phyloP scores from a whole-genome alignment of 2,329 filamentous ascomycete genomes.

The Coleophoma eucalyptorum region DNA sequence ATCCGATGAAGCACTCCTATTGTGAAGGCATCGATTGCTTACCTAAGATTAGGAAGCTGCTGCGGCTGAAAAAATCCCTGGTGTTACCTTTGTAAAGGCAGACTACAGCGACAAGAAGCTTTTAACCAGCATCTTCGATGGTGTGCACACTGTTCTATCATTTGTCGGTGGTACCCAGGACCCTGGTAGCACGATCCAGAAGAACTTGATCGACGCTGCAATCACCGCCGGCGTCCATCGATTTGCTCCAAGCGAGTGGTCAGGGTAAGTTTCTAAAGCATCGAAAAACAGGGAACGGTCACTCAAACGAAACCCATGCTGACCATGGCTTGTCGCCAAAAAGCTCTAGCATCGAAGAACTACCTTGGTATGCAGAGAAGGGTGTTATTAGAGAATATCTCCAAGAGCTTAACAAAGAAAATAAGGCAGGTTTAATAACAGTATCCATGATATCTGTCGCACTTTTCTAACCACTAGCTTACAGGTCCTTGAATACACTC shows the following conservation, averaged over 20 bases:
- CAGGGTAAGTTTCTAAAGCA: slow-evolving; percentile 25
- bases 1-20: background rate
- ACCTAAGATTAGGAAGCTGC: slow-evolving; percentile 19
- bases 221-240: slow-evolving; percentile 28
- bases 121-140: slow-evolving; percentile 33
- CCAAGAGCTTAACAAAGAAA: slow-evolving; percentile 38
- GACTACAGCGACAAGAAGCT: slow-evolving; percentile 36
- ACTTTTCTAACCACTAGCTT: background rate
- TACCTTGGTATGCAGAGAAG: slow-evolving; percentile 50
- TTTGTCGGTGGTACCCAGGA: slow-evolving; percentile 32
- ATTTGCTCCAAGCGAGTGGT: slow-evolving; percentile 29
- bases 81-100: slow-evolving; percentile 35
- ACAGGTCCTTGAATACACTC: slow-evolving; percentile 37
- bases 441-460: background rate
- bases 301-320: background rate
- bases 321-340: slow-evolving; percentile 1
- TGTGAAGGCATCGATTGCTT: slow-evolving; percentile 1
- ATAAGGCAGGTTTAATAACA: slow-evolving; percentile 1
- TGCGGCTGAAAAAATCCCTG: slow-evolving; percentile 7
- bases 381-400: slow-evolving; percentile 43
- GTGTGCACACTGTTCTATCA: slow-evolving; percentile 46
- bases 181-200: slow-evolving; percentile 17
- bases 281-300: background rate
- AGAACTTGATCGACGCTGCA: slow-evolving; percentile 30
- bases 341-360: slow-evolving; percentile 28